Conservation (phyloP, 1,284 basidiomycete species). For the Farysia itapuensis region DNA sequence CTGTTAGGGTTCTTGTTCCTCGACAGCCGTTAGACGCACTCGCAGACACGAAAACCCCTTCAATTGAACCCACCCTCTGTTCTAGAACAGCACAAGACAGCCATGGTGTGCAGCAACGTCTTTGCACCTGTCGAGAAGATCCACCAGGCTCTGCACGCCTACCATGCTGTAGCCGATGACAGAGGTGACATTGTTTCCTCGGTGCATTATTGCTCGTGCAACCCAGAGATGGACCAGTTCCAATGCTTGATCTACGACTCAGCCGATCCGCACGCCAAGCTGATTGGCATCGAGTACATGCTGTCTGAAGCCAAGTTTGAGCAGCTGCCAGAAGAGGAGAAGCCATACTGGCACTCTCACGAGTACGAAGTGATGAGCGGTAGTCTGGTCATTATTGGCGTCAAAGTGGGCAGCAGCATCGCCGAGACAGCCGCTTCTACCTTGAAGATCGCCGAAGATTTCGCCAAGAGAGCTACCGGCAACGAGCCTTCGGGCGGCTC, state of each 20-base stretch:
- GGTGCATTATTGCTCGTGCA: slow-evolving; percentile 36
- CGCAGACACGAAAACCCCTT: too few relatives aligned
- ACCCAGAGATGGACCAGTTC: slow-evolving; percentile 5
- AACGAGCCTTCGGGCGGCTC: slow-evolving; percentile 11
- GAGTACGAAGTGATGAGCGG: slow-evolving; percentile 65
- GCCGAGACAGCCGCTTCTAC: slow-evolving; percentile 9
- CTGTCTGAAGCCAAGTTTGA: slow-evolving; percentile 63
- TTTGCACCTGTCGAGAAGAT: slow-evolving; percentile 27
- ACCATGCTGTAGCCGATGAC: slow-evolving; percentile 32
- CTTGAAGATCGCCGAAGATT: slow-evolving; percentile 11
- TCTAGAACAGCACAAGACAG: too few relatives aligned
- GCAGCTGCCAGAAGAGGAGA: slow-evolving; percentile 63
- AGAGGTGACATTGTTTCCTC: slow-evolving; percentile 23
- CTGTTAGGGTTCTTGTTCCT: too few relatives aligned
- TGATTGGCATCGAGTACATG: slow-evolving; percentile 67
- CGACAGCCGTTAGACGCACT: too few relatives aligned
- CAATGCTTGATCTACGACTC: slow-evolving; percentile 64
- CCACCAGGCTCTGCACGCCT: slow-evolving; percentile 37
- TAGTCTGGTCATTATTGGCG: slow-evolving; percentile 60
- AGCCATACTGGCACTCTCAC: slow-evolving; percentile 66
- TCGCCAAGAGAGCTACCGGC: slow-evolving; percentile 1
- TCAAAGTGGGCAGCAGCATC: slow-evolving; percentile 3
- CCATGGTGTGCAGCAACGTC: too few relatives aligned
- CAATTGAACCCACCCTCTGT: too few relatives aligned
- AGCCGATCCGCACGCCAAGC: slow-evolving; percentile 62